Evolutionary conservation across 1,139 yeast genomes (phyloP).

Genomic region (Blastobotrys ciferrii): DNA sequence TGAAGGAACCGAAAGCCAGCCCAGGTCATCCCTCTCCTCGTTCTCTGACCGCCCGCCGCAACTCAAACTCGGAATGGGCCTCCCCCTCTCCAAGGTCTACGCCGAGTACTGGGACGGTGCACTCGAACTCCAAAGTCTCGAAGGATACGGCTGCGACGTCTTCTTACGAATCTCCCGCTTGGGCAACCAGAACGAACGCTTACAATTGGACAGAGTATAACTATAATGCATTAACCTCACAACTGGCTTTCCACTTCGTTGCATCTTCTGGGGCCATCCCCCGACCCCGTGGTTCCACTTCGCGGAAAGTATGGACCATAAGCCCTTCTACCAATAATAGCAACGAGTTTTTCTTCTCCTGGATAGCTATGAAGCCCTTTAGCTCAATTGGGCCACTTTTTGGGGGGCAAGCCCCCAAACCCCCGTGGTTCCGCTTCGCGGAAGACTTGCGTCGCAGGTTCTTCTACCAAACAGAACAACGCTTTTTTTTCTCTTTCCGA

Average conservation of each 20-base stretch:
- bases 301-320: not conserved
- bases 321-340: too few relatives aligned
- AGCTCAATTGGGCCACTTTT: too few relatives aligned
- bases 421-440: too few relatives aligned
- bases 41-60: constrained; percentile 72
- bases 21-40: constrained; percentile 45
- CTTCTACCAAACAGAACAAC: too few relatives aligned
- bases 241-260: not conserved
- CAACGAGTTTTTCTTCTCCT: too few relatives aligned
- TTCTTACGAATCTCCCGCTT: constrained; percentile 73
- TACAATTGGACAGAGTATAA: constrained; percentile 73
- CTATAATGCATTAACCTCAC: not conserved
- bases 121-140: constrained; percentile 73
- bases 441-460: too few relatives aligned
- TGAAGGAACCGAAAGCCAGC: constrained; percentile 2
- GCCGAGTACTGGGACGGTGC: constrained; percentile 97
- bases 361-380: too few relatives aligned
- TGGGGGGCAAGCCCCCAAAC: too few relatives aligned
- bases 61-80: constrained; percentile 76
- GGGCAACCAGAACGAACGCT: constrained; percentile 62
- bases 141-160: constrained; percentile 91
- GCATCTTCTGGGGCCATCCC: too few relatives aligned
- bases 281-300: too few relatives aligned
- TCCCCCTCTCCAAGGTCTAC: constrained; percentile 87
- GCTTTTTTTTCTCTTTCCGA: not conserved